phyloP scores from a whole-genome alignment of 441 rosid species.

The Pelargonium fulgidum region DNA sequence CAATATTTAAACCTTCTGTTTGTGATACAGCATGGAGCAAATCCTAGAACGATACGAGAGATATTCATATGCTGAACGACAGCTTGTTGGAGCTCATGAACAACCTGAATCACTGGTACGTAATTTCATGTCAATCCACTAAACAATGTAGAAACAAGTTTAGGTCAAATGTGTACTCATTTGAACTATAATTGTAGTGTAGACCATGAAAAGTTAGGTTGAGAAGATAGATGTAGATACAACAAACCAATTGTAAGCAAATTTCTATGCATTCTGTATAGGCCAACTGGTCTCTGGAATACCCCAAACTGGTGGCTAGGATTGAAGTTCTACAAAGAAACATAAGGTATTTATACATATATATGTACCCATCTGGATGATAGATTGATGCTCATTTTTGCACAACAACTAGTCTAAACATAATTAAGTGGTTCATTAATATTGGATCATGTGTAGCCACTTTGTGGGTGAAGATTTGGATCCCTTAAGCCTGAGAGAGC shows the following conservation, averaged over 20 bases:
- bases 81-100: slow-evolving; percentile 40
- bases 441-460: slow-evolving; percentile 45
- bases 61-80: slow-evolving; percentile 53
- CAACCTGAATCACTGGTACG: slow-evolving; percentile 19
- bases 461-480: slow-evolving; percentile 81
- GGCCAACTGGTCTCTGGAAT: slow-evolving; percentile 74
- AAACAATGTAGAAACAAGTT: background rate
- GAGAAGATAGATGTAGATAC: no score
- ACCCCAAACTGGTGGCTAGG: slow-evolving; percentile 88
- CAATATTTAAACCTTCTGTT: background rate
- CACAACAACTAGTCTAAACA: no score
- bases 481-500: slow-evolving; percentile 61
- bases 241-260: background rate
- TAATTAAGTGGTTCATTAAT: no score
- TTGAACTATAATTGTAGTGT: no score
- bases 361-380: background rate
- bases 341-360: slow-evolving; percentile 46
- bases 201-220: no score
- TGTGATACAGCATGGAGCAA: slow-evolving; percentile 56
- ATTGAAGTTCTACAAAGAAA: slow-evolving; percentile 73
- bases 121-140: background rate
- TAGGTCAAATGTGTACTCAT: background rate
- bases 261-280: slow-evolving; percentile 20
- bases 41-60: slow-evolving; percentile 78
- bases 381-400: background rate